These are phyloP conservation scores for Gossypium thurberi DNA, from an alignment of 345 rosid genomes.

Conservation along the genomic window DNA sequence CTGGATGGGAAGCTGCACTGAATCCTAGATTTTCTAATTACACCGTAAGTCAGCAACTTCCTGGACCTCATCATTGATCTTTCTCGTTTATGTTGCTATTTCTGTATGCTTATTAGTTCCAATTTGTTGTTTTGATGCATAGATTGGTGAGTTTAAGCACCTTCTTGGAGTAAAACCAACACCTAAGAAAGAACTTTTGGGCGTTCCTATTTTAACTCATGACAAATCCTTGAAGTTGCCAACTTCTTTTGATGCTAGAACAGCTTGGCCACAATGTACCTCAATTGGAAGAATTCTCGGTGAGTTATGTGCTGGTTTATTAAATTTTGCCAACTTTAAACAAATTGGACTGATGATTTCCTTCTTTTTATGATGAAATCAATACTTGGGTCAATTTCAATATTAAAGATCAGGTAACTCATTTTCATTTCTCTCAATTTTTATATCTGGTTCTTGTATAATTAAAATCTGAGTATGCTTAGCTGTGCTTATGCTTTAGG, in stretches of 20 bases:
- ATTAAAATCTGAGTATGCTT: slow-evolving; percentile 16
- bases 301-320: slow-evolving; percentile 22
- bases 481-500: slow-evolving; percentile 39
- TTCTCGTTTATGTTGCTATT: neutral
- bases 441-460: neutral
- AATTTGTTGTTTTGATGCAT: slow-evolving; percentile 14
- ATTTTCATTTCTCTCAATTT: slow-evolving; percentile 7
- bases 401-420: slow-evolving; percentile 72
- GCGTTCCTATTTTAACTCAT: slow-evolving; percentile 59
- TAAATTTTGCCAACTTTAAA: neutral
- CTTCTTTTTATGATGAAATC: slow-evolving; percentile 15
- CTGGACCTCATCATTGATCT: slow-evolving; percentile 7
- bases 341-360: slow-evolving; percentile 30
- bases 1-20: slow-evolving; percentile 85
- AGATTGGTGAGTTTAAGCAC: slow-evolving; percentile 82
- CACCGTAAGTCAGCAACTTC: slow-evolving; percentile 45
- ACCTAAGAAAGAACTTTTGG: slow-evolving; percentile 48
- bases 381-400: slow-evolving; percentile 26
- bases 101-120: neutral
- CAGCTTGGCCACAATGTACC: slow-evolving; percentile 75
- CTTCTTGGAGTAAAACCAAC: slow-evolving; percentile 77
- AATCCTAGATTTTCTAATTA: slow-evolving; percentile 65
- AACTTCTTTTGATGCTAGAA: slow-evolving; percentile 76
- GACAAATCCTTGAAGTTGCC: slow-evolving; percentile 63
- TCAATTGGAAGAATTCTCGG: slow-evolving; percentile 82